Evolutionary conservation across 164 flowering plant species (phyloP), one percentile per base, ranked within the genome.

Genomic region (Akebia trifoliata): DNA sequence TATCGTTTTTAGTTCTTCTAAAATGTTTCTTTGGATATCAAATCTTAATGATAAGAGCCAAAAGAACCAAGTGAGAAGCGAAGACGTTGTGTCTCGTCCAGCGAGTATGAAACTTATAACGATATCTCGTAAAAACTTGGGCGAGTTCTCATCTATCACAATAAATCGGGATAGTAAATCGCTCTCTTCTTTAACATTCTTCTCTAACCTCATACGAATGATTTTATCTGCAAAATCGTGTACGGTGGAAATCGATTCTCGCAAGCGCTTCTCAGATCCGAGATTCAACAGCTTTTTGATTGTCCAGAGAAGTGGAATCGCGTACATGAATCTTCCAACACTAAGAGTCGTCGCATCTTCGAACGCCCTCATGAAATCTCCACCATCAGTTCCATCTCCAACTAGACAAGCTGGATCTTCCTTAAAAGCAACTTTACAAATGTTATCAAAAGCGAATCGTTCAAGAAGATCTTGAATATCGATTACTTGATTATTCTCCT

Each of bases 1-100:
- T 9, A 74, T 61, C 8, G 22, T 6, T 28, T 72, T 50, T 8
- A 82, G 55, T 63, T 82, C 87, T 0, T 57, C 51, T 10, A 59
- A 40, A 15, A 80, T 80, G 2, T 58, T 69, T 12, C 12, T 40
- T 44, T 74, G 70, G 11, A 71, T 74, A 0, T 64, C 64, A 0
- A 78, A 79, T 17, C 57, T 26, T 0, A 50, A 42, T 4, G 12
- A 20, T 6, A 32, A 32, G 8, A 32, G 4, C 35, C 35, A 32
- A 32, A 32, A 32, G 8, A 32, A 32, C 35, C 35, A 32, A 32
- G 35, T 32, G 35, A 32, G 35, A 32, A 8, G 8, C 8, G 35
- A 32, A 4, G 35, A 32, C 35, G 35, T 32, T 4, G 35, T 32
- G 8, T 32, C 35, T 32, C 35, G 35, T 32, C 35, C 35, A 32